Conservation (phyloP, 2,329 filamentous ascomycete species). For the Calycina marina region DNA sequence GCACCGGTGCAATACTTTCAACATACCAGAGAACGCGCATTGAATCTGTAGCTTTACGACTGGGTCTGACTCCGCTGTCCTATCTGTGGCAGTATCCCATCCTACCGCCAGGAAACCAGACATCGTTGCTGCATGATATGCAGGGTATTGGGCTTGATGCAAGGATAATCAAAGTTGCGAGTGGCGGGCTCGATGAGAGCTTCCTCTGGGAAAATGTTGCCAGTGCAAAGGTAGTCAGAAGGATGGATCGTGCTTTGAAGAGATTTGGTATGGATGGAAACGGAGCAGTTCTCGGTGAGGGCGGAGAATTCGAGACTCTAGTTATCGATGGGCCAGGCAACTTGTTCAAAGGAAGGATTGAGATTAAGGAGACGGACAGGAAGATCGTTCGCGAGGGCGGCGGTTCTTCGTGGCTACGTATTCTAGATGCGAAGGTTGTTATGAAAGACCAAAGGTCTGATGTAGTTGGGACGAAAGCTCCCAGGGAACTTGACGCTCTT, state of each 20-base stretch:
- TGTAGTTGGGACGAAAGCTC: slow-evolving; percentile 22
- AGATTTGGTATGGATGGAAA: slow-evolving; percentile 51
- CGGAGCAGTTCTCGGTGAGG: slow-evolving; percentile 75
- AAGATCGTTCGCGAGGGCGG: slow-evolving; percentile 52
- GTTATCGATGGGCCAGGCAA: slow-evolving; percentile 63
- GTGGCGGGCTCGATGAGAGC: slow-evolving; percentile 67
- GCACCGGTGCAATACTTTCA: slow-evolving; percentile 81
- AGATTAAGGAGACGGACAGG: slow-evolving; percentile 38
- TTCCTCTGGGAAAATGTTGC: slow-evolving; percentile 75
- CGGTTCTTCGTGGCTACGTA: slow-evolving; percentile 58
- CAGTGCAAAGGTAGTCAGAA: slow-evolving; percentile 31
- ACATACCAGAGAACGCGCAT: slow-evolving; percentile 95
- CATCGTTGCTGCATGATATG: slow-evolving; percentile 67
- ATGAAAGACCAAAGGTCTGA: slow-evolving; percentile 30
- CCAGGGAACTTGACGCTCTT: slow-evolving; percentile 50
- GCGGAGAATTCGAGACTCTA: slow-evolving; percentile 91
- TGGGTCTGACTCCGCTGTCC: slow-evolving; percentile 71
- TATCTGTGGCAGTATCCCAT: slow-evolving; percentile 86
- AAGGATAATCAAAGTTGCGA: slow-evolving; percentile 90
- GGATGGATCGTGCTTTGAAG: slow-evolving; percentile 38
- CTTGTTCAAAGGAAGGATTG: slow-evolving; percentile 60
- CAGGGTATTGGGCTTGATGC: slow-evolving; percentile 61
- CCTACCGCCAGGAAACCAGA: slow-evolving; percentile 37
- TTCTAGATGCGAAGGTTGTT: slow-evolving; percentile 37
- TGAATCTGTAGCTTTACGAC: slow-evolving; percentile 72